Conservation (phyloP, 805 yeast species). For the Kockiozyma suomiensis region DNA sequence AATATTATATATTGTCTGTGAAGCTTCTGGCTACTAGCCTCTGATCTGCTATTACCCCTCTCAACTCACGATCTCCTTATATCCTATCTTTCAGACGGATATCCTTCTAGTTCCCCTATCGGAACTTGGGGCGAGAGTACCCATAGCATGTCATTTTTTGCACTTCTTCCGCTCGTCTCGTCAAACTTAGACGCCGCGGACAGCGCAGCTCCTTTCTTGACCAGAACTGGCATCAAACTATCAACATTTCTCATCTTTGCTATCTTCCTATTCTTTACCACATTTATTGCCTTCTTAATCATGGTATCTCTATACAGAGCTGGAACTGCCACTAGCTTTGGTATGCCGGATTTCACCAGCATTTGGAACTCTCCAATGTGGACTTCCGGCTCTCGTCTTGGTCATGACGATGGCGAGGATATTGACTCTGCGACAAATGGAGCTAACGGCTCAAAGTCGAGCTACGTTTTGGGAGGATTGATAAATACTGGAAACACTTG, state of each 20-base stretch:
- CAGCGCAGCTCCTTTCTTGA: neutral
- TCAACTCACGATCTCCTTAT: no score
- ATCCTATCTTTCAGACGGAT: no score
- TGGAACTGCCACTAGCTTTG: constrained; percentile 2
- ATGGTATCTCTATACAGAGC: neutral
- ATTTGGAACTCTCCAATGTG: constrained; percentile 3
- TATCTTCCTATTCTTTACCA: neutral
- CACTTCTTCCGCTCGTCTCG: no score
- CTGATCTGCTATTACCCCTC: no score
- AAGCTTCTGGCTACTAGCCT: no score
- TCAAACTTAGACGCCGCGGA: no score
- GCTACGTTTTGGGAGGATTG: constrained; percentile 61
- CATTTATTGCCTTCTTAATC: neutral
- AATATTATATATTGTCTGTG: no score
- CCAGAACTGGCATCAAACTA: neutral
- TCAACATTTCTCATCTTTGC: neutral
- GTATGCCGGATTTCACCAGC: constrained; percentile 14
- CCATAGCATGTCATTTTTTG: no score
- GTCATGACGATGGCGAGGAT: constrained; percentile 15
- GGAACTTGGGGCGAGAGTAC: no score
- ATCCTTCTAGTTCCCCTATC: no score
- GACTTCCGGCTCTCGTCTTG: neutral
- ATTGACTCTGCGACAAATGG: constrained; percentile 1
- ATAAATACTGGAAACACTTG: constrained; percentile 92
- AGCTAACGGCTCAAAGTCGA: neutral